A percentile compares a stretch with the other conserved stretches of the same genome.
phyloP scores from a whole-genome alignment of 345 rosid species.

The Erodium maritimum region DNA sequence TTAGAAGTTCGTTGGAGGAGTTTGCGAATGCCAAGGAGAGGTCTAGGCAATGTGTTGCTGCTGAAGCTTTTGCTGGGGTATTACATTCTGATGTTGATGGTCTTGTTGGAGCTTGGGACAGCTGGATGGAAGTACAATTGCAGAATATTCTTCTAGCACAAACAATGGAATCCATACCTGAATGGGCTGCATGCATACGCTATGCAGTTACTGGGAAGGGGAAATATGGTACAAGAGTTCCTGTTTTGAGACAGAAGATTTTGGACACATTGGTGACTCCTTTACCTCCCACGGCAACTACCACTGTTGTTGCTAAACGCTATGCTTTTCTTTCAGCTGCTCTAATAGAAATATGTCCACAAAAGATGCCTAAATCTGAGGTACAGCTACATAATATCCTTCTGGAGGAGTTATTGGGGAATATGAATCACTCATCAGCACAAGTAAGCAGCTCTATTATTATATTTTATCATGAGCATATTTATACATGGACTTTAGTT shows the following conservation, averaged over 20 bases:
- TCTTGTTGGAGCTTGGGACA: slow-evolving; percentile 70
- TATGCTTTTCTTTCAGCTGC: slow-evolving; percentile 93
- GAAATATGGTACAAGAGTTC: slow-evolving; percentile 68
- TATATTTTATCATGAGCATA: no score
- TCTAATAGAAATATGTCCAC: slow-evolving; percentile 77
- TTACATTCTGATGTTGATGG: slow-evolving; percentile 88
- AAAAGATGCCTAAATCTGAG: slow-evolving; percentile 69
- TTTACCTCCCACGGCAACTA: slow-evolving; percentile 69
- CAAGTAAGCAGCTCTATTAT: slow-evolving; percentile 45
- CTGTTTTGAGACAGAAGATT: slow-evolving; percentile 66
- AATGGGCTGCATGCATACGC: slow-evolving; percentile 97
- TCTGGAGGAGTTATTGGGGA: slow-evolving; percentile 62
- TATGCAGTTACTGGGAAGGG: slow-evolving; percentile 99
- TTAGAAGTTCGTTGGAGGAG: slow-evolving; percentile 66
- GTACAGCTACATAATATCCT: slow-evolving; percentile 54
- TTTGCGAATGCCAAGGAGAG: slow-evolving; percentile 84
- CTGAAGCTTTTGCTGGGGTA: slow-evolving; percentile 90
- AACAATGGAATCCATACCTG: slow-evolving; percentile 88
- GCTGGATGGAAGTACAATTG: slow-evolving; percentile 81
- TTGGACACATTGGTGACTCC: slow-evolving; percentile 73
- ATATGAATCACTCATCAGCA: slow-evolving; percentile 94
- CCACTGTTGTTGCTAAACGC: slow-evolving; percentile 84
- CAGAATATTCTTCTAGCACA: slow-evolving; percentile 73
- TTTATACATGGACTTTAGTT: not conserved
- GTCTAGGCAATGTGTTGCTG: slow-evolving; percentile 96